phyloP scores from a whole-genome alignment of 2,329 filamentous ascomycete genomes.

The Pezicula rhizophila region DNA sequence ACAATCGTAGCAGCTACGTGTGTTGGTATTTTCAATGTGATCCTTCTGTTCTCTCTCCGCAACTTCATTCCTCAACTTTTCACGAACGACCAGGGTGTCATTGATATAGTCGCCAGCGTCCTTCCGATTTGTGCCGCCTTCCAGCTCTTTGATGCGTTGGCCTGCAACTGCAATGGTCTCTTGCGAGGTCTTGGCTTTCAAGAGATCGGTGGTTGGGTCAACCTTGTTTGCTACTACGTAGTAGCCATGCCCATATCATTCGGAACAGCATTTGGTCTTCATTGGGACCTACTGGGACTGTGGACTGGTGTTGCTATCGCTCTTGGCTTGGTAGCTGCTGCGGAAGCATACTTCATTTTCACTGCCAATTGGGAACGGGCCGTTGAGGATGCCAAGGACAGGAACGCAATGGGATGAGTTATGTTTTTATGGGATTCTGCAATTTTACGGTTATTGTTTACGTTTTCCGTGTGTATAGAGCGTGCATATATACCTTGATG shows the following conservation, averaged over 20 bases:
- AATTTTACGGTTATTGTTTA: too few species aligned
- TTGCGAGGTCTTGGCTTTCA: constrained; percentile 84
- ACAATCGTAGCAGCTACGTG: constrained; percentile 58
- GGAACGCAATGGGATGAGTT: constrained; percentile 39
- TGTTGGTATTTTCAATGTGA: constrained; percentile 75
- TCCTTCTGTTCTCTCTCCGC: constrained; percentile 61
- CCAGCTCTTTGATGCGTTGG: constrained; percentile 81
- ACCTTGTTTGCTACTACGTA: constrained; percentile 78
- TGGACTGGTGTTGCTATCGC: constrained; percentile 74
- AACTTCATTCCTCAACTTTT: constrained; percentile 72
- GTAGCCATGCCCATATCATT: constrained; percentile 83
- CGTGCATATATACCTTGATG: too few species aligned
- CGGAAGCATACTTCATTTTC: constrained; percentile 52
- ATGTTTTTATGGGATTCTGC: too few species aligned
- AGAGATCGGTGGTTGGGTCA: constrained; percentile 83
- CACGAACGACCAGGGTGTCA: constrained; percentile 66
- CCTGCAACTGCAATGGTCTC: constrained; percentile 75
- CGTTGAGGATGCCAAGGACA: constrained; percentile 52
- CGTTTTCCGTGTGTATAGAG: too few species aligned
- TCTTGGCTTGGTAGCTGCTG: constrained; percentile 41
- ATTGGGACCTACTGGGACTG: constrained; percentile 72
- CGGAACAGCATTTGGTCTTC: constrained; percentile 67
- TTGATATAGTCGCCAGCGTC: constrained; percentile 59
- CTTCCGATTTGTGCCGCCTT: constrained; percentile 81
- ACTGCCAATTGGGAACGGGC: constrained; percentile 52